Base-by-base conservation (phyloP, 2,329 filamentous ascomycete species). In the Pestalotiopsis sp. region DNA sequence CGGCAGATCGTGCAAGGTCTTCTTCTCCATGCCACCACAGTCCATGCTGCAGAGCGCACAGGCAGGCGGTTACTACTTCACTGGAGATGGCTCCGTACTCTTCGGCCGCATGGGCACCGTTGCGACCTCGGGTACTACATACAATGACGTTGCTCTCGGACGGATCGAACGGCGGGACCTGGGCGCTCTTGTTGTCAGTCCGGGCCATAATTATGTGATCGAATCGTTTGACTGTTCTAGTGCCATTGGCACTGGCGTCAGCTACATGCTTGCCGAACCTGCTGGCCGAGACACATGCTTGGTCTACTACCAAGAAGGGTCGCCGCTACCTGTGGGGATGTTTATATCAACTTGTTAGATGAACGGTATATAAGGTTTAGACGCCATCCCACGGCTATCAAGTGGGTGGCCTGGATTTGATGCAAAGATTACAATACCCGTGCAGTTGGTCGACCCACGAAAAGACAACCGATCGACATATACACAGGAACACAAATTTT, bases 271-370 rank as follows among this genome's bases (percentile, higher is more conserved):
- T 73, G 84, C 79, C 67, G 70, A 69, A 31, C 65, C 69, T 20
- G 80, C 82, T 59, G 79, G 79, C 5, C 86, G 84, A 1, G 80
- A 79, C 71, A 87, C 87, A 36, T 76, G 81, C 63, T 77, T 92
- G 64, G 79, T 85, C 67, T 92, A 85, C 78, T 91, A 91, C 80
- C 84, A 92, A 78, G 88, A 92, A 75, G 90, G 81, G 72, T 89
- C 89, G 72, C 81, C 80, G 9, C 73, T 74, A 14, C 78, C 79
- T 4, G 75, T 81, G 52, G 80, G 79, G 11, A 67, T 81, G 67
- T 81, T 78, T 70, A 78, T 81, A 27, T 77, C 76, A 23, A 76
- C 70, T 63, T 79, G 74, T 66, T 79, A 39, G n/a, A 39, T 20
- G 20, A 39, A 6, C 5, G 7, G 17, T 62, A 36, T 17, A 20